Percentiles rank a stretch among this genome's conserved stretches.
Conservation (phyloP, 768 basidiomycete genomes). For the Amanita muscaria region DNA sequence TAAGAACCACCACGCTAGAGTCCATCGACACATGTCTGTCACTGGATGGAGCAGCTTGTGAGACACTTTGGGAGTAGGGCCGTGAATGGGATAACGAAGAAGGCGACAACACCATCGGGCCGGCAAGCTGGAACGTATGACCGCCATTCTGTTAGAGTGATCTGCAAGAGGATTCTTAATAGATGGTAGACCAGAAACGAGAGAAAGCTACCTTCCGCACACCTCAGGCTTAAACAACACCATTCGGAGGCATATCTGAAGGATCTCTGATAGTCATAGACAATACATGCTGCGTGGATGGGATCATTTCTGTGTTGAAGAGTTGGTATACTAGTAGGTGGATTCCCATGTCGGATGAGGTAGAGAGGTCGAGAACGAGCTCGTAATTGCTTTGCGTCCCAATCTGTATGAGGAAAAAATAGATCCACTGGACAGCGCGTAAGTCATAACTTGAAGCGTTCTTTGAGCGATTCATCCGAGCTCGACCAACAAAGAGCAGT, state of each 20-base stretch:
- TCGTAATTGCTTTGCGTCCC: too few relatives aligned
- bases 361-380: too few relatives aligned
- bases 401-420: too few relatives aligned
- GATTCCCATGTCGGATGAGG: conserved; percentile 53
- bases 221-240: conserved; percentile 59
- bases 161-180: too few relatives aligned
- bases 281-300: conserved; percentile 52
- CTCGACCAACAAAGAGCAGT: too few relatives aligned
- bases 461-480: too few relatives aligned
- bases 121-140: conserved; percentile 38
- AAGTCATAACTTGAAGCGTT: too few relatives aligned
- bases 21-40: too few relatives aligned
- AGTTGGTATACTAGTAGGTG: conserved; percentile 64
- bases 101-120: conserved; percentile 65
- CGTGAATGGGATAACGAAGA: conserved; percentile 64
- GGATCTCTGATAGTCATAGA: conserved; percentile 63
- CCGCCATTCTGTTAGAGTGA: conserved; percentile 48
- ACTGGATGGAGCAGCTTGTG: too few relatives aligned
- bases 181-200: too few relatives aligned
- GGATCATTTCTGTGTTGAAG: conserved; percentile 42
- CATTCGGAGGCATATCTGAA: conserved; percentile 67
- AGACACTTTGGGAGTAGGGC: conserved; percentile 67
- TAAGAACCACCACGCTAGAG: too few relatives aligned
- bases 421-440: too few relatives aligned
- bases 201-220: conserved; percentile 50